Evolutionary conservation across 805 yeast genomes (phyloP).

Genomic region (Candida peoriensis): DNA sequence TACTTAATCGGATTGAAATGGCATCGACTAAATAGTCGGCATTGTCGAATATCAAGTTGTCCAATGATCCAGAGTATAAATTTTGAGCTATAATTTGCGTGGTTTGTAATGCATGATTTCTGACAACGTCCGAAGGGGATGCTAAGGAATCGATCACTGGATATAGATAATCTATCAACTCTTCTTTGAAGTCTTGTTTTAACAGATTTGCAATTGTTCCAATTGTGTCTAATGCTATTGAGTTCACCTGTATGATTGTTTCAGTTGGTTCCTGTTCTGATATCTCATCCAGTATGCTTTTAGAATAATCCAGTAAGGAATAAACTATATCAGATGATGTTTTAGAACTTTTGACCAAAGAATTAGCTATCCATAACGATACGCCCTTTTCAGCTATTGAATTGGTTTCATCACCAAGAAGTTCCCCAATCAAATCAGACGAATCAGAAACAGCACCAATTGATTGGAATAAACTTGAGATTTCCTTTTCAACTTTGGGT

Average conservation of each 20-base stretch:
- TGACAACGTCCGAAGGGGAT: constrained; percentile 38
- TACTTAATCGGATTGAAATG: constrained; percentile 62
- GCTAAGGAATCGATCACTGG: constrained; percentile 74
- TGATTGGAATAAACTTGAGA: constrained; percentile 15
- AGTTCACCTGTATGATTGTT: constrained; percentile 13
- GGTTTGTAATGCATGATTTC: constrained; percentile 50
- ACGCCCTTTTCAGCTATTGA: constrained; percentile 19
- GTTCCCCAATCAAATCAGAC: constrained; percentile 15
- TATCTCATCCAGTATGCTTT: constrained; percentile 34
- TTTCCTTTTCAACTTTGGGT: constrained; percentile 15
- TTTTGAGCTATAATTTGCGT: constrained; percentile 43
- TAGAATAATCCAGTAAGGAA: constrained; percentile 34
- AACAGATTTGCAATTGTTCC: constrained; percentile 26
- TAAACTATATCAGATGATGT: constrained; percentile 24
- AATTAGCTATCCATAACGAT: constrained; percentile 36
- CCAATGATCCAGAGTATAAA: constrained; percentile 54
- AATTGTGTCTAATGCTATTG: constrained; percentile 43
- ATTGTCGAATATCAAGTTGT: constrained; percentile 54
- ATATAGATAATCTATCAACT: constrained; percentile 65
- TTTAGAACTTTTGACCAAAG: constrained; percentile 18
- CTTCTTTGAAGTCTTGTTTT: constrained; percentile 30
- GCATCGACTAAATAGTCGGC: constrained; percentile 79
- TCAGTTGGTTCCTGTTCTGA: constrained; percentile 17
- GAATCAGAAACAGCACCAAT: constrained; percentile 19
- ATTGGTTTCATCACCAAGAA: constrained; percentile 17